Conservation (phyloP, 495 filamentous ascomycete species). For the Bacidia gigantensis region DNA sequence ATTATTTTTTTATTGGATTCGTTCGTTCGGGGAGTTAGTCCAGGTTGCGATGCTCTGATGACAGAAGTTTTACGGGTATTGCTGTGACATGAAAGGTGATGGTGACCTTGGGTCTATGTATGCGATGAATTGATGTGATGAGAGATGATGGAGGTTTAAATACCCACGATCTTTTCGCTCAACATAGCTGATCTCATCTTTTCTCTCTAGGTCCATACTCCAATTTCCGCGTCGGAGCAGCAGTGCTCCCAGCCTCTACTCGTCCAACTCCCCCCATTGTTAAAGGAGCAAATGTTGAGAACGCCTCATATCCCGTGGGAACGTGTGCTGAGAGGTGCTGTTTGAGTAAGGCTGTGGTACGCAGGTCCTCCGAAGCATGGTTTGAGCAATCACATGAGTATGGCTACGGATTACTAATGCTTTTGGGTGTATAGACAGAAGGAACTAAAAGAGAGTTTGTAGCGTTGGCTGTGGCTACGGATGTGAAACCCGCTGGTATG, state of each 20-base stretch:
- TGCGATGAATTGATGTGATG: too few species aligned
- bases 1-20: too few species aligned
- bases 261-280: conserved; percentile 29
- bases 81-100: too few species aligned
- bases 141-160: too few species aligned
- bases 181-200: background rate
- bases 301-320: conserved; percentile 80
- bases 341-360: conserved; percentile 63
- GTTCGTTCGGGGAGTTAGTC: too few species aligned
- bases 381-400: background rate
- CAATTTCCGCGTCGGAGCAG: conserved; percentile 79
- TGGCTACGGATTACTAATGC: too few species aligned
- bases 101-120: too few species aligned
- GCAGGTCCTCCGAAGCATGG: conserved; percentile 14
- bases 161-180: too few species aligned
- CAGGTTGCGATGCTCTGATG: too few species aligned
- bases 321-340: conserved; percentile 90
- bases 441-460: conserved; percentile 46
- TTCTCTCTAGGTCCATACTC: conserved; percentile 61
- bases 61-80: too few species aligned
- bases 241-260: conserved; percentile 51
- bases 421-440: background rate
- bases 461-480: conserved; percentile 76
- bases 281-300: conserved; percentile 82
- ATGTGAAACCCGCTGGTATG: conserved; percentile 56